Base-by-base conservation (phyloP, 345 rosid species). In the Eucalyptus pauciflora region DNA sequence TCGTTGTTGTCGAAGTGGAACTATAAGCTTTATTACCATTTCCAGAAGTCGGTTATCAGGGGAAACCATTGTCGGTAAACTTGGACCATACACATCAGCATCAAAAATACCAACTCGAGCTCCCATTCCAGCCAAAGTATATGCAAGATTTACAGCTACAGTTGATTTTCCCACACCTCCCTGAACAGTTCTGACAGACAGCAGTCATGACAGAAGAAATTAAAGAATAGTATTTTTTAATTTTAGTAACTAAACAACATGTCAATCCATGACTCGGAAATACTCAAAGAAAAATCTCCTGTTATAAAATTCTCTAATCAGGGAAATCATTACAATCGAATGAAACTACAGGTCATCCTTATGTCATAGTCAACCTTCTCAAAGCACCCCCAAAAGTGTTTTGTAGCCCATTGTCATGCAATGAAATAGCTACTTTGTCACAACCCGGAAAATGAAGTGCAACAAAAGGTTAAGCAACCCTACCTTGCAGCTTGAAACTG, bases 151-250 rank as follows among this genome's bases (percentile, higher is more conserved):
- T 89, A 97, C 99, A 50, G 99, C 99, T 89, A 96, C 94, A 64
- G 99, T 97, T 71, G 99, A 97, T 93, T 97, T 97, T 41, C 99
- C 99, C 58, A 97, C 99, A 86, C 99, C 99, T 91, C 99, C 99
- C 99, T 97, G 97, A 91, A 96, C 91, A 81, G 87, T 94, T 93
- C 93, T 89, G 90, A 93, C 93, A 89, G 89, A 89, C 85, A 87
- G 60, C 58, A 92, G 92, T 93, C 89, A 92, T 89, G 86, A 90
- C 17, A 86, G 83, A 91, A 86, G 48, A 85, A 88, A 91, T 83
- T 62, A 62, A 88, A 86, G 87, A 87, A 76, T 64, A 89, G 86
- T 43, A 46, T 10, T 29, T 50, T 71, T 22, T 33, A 33, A 17
- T 71, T 5, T 3, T 71, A 37, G 45, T 71, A 71, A 71, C 45